Percentiles rank a stretch among this genome's conserved stretches.
These are phyloP conservation scores for Kuraishia capsulata DNA, from an alignment of 805 yeast genomes.

Conservation along the genomic window DNA sequence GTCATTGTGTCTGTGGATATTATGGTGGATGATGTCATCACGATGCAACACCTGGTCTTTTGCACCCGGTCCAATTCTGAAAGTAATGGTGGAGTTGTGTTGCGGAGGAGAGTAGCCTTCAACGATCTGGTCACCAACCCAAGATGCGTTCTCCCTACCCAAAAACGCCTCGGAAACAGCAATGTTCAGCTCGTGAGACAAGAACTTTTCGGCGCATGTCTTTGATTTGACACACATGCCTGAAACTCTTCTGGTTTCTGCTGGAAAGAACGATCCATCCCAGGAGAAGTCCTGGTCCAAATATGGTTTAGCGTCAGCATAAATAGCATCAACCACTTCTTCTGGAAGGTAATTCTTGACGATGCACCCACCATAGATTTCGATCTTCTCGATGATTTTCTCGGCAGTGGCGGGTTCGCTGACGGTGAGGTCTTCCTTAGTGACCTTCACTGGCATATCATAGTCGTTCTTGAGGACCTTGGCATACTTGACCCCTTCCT, in stretches of 20 bases:
- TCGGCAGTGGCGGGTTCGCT: slow-evolving; percentile 5
- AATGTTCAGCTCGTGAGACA: slow-evolving; percentile 11
- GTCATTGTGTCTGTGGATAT: slow-evolving; percentile 8
- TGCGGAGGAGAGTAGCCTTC: slow-evolving; percentile 15
- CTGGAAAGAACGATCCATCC: slow-evolving; percentile 17
- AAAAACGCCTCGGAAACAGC: slow-evolving; percentile 12
- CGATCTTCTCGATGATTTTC: slow-evolving; percentile 8
- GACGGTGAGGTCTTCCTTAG: slow-evolving; percentile 5
- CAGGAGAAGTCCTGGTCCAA: slow-evolving; percentile 13
- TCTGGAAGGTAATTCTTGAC: slow-evolving; percentile 11
- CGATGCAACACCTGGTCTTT: slow-evolving; percentile 14
- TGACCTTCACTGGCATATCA: slow-evolving; percentile 4
- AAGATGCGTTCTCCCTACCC: slow-evolving; percentile 11
- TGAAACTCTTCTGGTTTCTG: slow-evolving; percentile 14
- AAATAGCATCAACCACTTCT: slow-evolving; percentile 8
- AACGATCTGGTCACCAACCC: slow-evolving; percentile 13
- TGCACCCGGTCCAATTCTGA: slow-evolving; percentile 19
- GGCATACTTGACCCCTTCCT: slow-evolving; percentile 3
- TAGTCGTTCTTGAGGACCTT: not conserved
- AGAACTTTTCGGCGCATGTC: slow-evolving; percentile 9
- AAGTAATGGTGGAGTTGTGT: slow-evolving; percentile 11
- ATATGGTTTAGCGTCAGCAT: slow-evolving; percentile 13
- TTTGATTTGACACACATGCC: slow-evolving; percentile 14
- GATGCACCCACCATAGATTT: slow-evolving; percentile 17
- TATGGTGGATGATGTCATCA: slow-evolving; percentile 17